Base-by-base conservation (phyloP, 225 moss, liverwort and hornwort genomes). In the Anthoceros angustus region DNA sequence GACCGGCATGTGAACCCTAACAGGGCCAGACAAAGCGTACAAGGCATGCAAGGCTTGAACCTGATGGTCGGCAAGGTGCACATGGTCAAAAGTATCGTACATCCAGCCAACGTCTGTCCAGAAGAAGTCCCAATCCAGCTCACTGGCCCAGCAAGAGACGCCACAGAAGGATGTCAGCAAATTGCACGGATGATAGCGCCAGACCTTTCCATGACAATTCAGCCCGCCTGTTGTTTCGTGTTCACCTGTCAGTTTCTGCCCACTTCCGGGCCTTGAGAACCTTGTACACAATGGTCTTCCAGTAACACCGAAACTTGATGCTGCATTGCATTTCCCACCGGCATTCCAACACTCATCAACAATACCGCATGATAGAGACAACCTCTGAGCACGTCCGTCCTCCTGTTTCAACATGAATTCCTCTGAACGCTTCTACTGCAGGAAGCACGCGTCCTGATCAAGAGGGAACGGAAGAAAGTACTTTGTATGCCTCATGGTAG, bases 101-200 rank as follows among this genome's bases (percentile, higher is more conserved):
- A 89, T 89, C 88, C 92, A 98, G 40, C 95, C 95, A 6, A 98
- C 95, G 74, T 98, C 92, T 69, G 92, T 91, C 95, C 95, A 98
- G 72, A 98, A 98, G 80, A 98, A 98, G 42, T 98, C 92, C 95
- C 88, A 98, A 70, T 98, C 95, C 80, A 98, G 78, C 77, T 98
- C 95, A 77, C 92, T 98, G 80, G 69, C 69, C 64, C 61, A 18
- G 49, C 42, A 32, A 32, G 63, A 40, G 32, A 41, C 20, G 63
- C 18, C 9, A 8, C 0, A 12, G 7, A 39, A 67, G 18, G 32
- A 32, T 4, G 1, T 32, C 32, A 32, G 32, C 32, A 32, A 32
- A 4, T 32, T 32, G 32, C 32, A 32, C 32, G 32, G 32, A 32
- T 32, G 32, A 32, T 32, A 32, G 32, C 32, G 4, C 32, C 32